Evolutionary conservation across 495 filamentous ascomycete genomes (phyloP), one percentile per base, ranked within the genome.

Genomic region (Neurospora sp.): DNA sequence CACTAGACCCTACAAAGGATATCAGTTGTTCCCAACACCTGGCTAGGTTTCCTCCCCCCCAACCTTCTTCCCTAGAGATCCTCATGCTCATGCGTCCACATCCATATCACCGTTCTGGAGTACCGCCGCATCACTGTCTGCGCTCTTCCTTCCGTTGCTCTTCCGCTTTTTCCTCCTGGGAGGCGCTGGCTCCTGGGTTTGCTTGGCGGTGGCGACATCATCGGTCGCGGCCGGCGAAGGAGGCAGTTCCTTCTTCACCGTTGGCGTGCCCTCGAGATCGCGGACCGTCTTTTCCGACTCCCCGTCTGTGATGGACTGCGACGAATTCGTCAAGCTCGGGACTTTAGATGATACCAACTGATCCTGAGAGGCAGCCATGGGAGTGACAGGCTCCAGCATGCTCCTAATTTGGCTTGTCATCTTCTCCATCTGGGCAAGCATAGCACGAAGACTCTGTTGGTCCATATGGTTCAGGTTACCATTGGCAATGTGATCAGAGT

Each of bases 361-460:
- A 9, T 34, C 54, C 28, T 66, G 54, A 3, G 54, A 66, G 5
- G 54, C 28, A 36, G 54, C 54, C 70, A 70, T 19, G 28, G 54
- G 54, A 66, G 71, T 72, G 69, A n/a, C 43, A 4, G 70, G 37
- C 24, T 42, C 70, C 31, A 80, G 43, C n/a, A 78, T 71, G 19
- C 39, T 43, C 8, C 71, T 70, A 39, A 78, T 73, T 2, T 70
- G 69, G 6, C 54, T 28, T n/a, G 62, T 42, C 72, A 79, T 71
- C 15, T 69, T 45, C 54, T 83, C 78, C 31, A 82, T 78, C 19
- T 76, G 73, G 15, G 81, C 79, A 17, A 81, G 75, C 70, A 83
- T 75, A 37, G 81, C 83, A n/a, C 78, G 75, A 48, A 84, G 73
- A 39, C 76, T 75, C 70, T 81, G 77, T 59, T 79, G 76, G 21